Evolutionary conservation across 2,329 filamentous ascomycete species (phyloP).

Genomic region (Stylonectria norvegica): DNA sequence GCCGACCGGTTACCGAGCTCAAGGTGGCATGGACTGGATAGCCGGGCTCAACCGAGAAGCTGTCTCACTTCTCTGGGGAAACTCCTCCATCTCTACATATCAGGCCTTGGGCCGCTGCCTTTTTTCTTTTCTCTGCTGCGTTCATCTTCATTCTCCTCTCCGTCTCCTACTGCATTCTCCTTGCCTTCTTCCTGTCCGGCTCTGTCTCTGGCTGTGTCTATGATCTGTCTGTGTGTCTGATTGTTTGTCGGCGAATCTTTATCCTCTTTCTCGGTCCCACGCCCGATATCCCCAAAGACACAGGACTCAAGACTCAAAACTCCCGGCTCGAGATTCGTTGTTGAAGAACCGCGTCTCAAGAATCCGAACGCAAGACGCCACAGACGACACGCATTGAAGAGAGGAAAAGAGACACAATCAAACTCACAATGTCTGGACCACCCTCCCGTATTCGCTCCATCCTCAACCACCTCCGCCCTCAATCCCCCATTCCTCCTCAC

Average conservation of each 20-base stretch:
- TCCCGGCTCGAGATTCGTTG: too few species aligned
- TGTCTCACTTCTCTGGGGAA: too few species aligned
- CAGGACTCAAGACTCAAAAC: too few species aligned
- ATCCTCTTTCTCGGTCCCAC: slow-evolving; percentile 1
- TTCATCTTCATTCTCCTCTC: too few species aligned
- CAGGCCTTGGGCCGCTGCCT: too few species aligned
- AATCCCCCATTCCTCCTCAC: slow-evolving; percentile 49
- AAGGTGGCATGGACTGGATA: slow-evolving; percentile 15
- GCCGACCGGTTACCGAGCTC: slow-evolving; percentile 16
- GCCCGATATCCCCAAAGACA: too few species aligned
- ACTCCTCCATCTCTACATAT: too few species aligned
- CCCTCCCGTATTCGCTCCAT: slow-evolving; percentile 59
- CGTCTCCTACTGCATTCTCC: slow-evolving; percentile 3
- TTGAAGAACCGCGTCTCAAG: too few species aligned
- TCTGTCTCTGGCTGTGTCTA: slow-evolving; percentile 5
- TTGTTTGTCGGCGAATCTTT: slow-evolving; percentile 1
- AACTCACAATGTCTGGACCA: slow-evolving; percentile 60
- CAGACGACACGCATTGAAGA: too few species aligned
- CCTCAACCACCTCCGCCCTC: slow-evolving; percentile 46
- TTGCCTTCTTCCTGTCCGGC: background rate
- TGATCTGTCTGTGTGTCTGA: background rate
- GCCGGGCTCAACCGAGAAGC: slow-evolving; percentile 28
- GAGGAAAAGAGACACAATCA: too few species aligned
- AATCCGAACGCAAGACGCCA: too few species aligned
- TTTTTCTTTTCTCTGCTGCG: too few species aligned